Evolutionary conservation across 495 filamentous ascomycete species (phyloP), one percentile per base, ranked within the genome.

Genomic region (Aspergillus avenaceus): DNA sequence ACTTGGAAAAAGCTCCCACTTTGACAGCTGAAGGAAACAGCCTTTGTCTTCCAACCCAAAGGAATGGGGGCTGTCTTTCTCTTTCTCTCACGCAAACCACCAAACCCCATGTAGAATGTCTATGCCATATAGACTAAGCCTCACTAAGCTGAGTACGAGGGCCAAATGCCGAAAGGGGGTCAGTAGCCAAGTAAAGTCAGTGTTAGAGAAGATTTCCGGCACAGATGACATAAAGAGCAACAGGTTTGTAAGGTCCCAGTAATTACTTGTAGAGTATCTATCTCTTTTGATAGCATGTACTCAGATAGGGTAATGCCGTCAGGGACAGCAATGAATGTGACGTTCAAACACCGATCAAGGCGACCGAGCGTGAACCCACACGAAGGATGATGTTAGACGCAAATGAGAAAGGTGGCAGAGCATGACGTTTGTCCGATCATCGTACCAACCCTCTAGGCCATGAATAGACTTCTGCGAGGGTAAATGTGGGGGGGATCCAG

Each of bases 401-500:
- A 4, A 38, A 19, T 38, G 16, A 18, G 13, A 2, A n/a, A 8
- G 12, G 34, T 38, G 34, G 16, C 34, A 38, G 34, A 18, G 16
- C 16, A 38, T 16, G 16, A 18, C 14, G 34, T 3, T 3, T 19
- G 16, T 38, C 16, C 16, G 47, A 49, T 18, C 50, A 54, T 58
- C 45, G 38, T 54, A n/a, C n/a, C n/a, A n/a, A n/a, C n/a, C n/a
- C n/a, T n/a, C 37, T 36, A 56, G 42, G 11, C 22, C 13, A 43
- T 29, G 14, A 41, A 28, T 28, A 44, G 24, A 37, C 48, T 45
- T 45, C 47, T 27, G 26, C 44, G 13, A 41, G 42, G 22, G 22
- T 16, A 26, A 36, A 32, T 49, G 44, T 49, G 44, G 49, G 47
- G 52, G 44, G 49, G 47, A 49, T 47, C 26, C 29, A 37, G 41